phyloP scores from a whole-genome alignment of 352 stramenopile genomes.

The Aphanomyces invadans region DNA sequence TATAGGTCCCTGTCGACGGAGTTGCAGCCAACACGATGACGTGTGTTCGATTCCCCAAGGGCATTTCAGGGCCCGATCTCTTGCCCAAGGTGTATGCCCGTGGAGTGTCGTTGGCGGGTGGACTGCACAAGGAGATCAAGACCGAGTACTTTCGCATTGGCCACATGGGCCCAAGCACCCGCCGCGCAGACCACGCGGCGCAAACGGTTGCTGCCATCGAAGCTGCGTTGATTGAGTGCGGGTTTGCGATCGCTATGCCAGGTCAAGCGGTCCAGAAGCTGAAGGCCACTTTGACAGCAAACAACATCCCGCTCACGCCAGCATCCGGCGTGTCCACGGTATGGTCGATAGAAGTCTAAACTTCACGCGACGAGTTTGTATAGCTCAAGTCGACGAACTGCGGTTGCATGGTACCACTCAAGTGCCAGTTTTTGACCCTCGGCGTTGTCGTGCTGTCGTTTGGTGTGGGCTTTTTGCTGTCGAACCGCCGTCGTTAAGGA shows the following conservation, averaged over 20 bases:
- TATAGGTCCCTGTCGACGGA: constrained; percentile 35
- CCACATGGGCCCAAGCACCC: constrained; percentile 74
- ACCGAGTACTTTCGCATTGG: constrained; percentile 80
- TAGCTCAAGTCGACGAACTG: constrained; percentile 34
- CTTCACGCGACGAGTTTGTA: too few relatives aligned
- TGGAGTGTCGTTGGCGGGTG: constrained; percentile 63
- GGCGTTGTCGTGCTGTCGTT: constrained; percentile 50
- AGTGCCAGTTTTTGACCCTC: constrained; percentile 61
- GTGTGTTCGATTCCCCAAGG: constrained; percentile 62
- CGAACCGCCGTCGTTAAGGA: constrained; percentile 45
- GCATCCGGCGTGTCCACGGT: constrained; percentile 4
- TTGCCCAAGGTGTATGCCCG: constrained; percentile 61
- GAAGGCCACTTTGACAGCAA: constrained; percentile 34
- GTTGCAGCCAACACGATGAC: constrained; percentile 60
- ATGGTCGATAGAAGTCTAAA: too few relatives aligned
- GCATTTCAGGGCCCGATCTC: constrained; percentile 55
- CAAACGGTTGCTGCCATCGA: constrained; percentile 70
- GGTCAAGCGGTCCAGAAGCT: constrained; percentile 37
- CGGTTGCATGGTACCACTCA: constrained; percentile 56
- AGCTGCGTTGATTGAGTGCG: constrained; percentile 58
- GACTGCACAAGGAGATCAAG: constrained; percentile 75
- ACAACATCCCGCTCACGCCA: constrained; percentile 44
- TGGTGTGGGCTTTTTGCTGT: constrained; percentile 46
- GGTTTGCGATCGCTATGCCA: constrained; percentile 48
- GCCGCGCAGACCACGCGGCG: constrained; percentile 61